Conservation (phyloP, 2,329 filamentous ascomycete species). For the Aspergillus sp. region DNA sequence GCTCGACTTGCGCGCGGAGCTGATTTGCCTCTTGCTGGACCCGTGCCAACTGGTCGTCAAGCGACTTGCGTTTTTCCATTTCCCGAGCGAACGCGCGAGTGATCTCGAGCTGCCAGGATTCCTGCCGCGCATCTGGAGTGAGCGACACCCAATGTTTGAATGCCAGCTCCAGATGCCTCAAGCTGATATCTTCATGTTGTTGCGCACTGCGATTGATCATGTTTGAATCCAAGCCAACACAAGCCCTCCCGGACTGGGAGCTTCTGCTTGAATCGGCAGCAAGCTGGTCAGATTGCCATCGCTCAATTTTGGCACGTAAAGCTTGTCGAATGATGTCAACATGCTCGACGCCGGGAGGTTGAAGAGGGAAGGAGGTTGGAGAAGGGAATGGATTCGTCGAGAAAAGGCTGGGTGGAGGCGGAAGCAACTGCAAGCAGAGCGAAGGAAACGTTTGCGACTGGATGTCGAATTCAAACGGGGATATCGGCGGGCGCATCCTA, state of each 20-base stretch:
- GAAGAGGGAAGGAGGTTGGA: constrained; percentile 76
- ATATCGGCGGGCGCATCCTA: constrained; percentile 40
- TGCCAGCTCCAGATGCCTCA: constrained; percentile 73
- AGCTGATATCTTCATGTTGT: constrained; percentile 66
- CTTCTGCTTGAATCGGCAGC: constrained; percentile 35
- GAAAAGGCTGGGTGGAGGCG: constrained; percentile 78
- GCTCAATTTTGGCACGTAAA: constrained; percentile 66
- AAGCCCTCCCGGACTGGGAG: constrained; percentile 43
- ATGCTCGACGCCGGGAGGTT: constrained; percentile 71
- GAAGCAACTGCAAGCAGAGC: constrained; percentile 77
- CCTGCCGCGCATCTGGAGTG: constrained; percentile 51
- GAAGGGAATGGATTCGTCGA: constrained; percentile 77
- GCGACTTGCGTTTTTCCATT: constrained; percentile 43
- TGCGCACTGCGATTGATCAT: constrained; percentile 51
- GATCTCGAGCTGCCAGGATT: constrained; percentile 49
- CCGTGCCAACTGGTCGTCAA: constrained; percentile 44
- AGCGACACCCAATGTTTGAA: constrained; percentile 75
- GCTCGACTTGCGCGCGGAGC: constrained; percentile 48
- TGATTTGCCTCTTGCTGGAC: constrained; percentile 50
- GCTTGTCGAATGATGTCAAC: constrained; percentile 68
- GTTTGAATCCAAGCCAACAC: constrained; percentile 31
- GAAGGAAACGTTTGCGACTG: constrained; percentile 82
- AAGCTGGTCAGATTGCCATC: constrained; percentile 57
- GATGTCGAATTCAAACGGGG: constrained; percentile 76
- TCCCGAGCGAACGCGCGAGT: constrained; percentile 48